Conservation (phyloP, 1,284 basidiomycete genomes). For the Xerocomus amazonicus region DNA sequence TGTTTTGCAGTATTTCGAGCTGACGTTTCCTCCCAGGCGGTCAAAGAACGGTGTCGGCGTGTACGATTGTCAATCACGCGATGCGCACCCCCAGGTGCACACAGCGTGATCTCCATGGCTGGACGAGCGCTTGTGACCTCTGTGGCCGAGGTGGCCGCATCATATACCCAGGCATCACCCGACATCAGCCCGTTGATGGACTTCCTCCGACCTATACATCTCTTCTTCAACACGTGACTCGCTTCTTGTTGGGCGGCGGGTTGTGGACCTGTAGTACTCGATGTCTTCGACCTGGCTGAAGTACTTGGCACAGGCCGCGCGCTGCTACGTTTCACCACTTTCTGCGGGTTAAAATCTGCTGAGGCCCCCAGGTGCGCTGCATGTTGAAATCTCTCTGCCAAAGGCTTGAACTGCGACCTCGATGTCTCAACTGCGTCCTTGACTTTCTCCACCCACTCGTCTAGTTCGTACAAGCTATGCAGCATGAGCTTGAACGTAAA, state of each 20-base stretch:
- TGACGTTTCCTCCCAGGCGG: constrained; percentile 15
- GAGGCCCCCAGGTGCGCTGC: constrained; percentile 13
- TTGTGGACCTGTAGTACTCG: constrained; percentile 3
- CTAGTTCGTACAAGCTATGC: constrained; percentile 57
- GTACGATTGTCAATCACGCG: constrained; percentile 6
- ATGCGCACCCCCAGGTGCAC: constrained; percentile 1
- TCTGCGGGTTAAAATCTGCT: constrained; percentile 15
- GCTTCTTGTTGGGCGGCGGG: constrained; percentile 19
- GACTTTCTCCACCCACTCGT: constrained; percentile 59
- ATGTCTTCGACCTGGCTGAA: constrained; percentile 13
- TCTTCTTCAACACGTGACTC: constrained; percentile 47
- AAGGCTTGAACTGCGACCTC: constrained; percentile 49
- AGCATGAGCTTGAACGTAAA: constrained; percentile 67
- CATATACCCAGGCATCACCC: constrained; percentile 47
- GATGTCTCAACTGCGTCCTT: constrained; percentile 52
- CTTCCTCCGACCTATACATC: constrained; percentile 52
- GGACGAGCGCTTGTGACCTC: constrained; percentile 30
- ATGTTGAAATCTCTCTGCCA: constrained; percentile 37
- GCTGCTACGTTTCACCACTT: constrained; percentile 10
- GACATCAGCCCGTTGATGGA: constrained; percentile 38
- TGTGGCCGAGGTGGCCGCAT: constrained; percentile 42
- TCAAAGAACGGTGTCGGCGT: constrained; percentile 25
- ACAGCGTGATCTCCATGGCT: constrained; percentile 23
- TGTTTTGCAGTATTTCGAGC: constrained; percentile 8
- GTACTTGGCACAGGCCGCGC: constrained; percentile 27